Evolutionary conservation across 768 basidiomycete species (phyloP).

Genomic region (Mycena amicta): DNA sequence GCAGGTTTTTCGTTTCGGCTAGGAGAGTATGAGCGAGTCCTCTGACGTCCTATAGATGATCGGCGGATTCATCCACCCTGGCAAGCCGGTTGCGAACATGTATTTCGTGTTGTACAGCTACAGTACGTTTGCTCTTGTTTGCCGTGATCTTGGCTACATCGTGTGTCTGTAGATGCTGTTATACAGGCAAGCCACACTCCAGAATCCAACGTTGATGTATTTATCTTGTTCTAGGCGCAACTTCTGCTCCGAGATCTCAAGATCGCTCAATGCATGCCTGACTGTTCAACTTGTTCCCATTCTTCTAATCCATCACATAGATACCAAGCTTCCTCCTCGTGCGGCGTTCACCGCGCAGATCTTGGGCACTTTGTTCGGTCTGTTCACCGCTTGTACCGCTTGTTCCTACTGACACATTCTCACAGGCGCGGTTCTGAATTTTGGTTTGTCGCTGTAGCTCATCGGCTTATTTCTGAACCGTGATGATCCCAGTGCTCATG

Average conservation of each 20-base stretch:
- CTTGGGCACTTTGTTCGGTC: constrained; percentile 49
- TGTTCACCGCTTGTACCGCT: not conserved
- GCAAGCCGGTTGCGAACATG: constrained; percentile 71
- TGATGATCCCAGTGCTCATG: constrained; percentile 48
- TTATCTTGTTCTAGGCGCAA: constrained; percentile 31
- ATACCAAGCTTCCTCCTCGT: constrained; percentile 52
- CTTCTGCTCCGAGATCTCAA: constrained; percentile 50
- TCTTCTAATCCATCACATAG: constrained; percentile 19
- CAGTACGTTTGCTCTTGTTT: constrained; percentile 41
- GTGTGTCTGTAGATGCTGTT: constrained; percentile 40
- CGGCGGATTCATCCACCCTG: constrained; percentile 59
- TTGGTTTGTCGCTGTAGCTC: constrained; percentile 30
- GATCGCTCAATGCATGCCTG: constrained; percentile 44
- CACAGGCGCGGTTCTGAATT: constrained; percentile 44
- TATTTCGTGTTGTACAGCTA: constrained; percentile 57
- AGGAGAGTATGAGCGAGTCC: too few species aligned
- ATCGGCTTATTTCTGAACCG: not conserved
- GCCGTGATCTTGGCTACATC: not conserved
- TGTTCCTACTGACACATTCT: not conserved
- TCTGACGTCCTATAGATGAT: constrained; percentile 49
- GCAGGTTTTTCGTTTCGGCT: too few species aligned
- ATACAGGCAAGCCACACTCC: constrained; percentile 20
- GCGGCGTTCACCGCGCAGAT: constrained; percentile 53
- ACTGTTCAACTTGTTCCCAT: not conserved
- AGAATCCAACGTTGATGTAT: not conserved